These are phyloP conservation scores for Beta macrorhiza DNA, from an alignment of 179 eudicot genomes.

Conservation along the genomic window DNA sequence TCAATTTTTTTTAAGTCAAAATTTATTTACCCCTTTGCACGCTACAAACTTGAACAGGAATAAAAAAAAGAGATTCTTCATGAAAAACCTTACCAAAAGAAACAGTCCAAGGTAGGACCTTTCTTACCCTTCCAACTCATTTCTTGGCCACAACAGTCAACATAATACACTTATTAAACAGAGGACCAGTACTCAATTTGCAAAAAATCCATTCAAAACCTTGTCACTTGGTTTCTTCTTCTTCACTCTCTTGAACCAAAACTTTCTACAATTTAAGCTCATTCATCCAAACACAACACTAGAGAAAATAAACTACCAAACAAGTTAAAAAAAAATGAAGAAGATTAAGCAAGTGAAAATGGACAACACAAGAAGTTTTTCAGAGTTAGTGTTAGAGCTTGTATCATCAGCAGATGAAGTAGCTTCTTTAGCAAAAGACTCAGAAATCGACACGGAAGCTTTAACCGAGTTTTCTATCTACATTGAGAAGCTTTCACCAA, in stretches of 20 bases:
- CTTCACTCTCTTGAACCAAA: not conserved
- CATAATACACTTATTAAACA: not conserved
- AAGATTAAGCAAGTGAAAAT: constrained; percentile 19
- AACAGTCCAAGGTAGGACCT: constrained; percentile 27
- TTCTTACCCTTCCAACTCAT: constrained; percentile 14
- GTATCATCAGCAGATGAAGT: constrained; percentile 48
- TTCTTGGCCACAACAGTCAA: constrained; percentile 14
- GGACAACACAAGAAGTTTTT: constrained; percentile 26
- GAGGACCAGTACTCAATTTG: not conserved
- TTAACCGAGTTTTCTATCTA: constrained; percentile 43
- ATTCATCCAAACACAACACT: not conserved
- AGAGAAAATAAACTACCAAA: not conserved
- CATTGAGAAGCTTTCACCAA: constrained; percentile 43
- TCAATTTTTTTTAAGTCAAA: not conserved
- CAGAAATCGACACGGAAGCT: constrained; percentile 34
- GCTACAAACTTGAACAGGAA: not conserved
- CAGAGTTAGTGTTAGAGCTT: constrained; percentile 38
- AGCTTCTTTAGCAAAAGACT: constrained; percentile 39
- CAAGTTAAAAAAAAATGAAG: not conserved
- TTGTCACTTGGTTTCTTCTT: not conserved
- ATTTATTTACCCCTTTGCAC: not conserved
- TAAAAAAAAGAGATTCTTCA: not conserved
- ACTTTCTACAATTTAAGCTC: not conserved
- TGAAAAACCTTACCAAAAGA: constrained; percentile 6
- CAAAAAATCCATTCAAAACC: not conserved